These are phyloP conservation scores for Hypoxylon trugodes DNA, from an alignment of 495 filamentous ascomycete genomes.

Conservation along the genomic window DNA sequence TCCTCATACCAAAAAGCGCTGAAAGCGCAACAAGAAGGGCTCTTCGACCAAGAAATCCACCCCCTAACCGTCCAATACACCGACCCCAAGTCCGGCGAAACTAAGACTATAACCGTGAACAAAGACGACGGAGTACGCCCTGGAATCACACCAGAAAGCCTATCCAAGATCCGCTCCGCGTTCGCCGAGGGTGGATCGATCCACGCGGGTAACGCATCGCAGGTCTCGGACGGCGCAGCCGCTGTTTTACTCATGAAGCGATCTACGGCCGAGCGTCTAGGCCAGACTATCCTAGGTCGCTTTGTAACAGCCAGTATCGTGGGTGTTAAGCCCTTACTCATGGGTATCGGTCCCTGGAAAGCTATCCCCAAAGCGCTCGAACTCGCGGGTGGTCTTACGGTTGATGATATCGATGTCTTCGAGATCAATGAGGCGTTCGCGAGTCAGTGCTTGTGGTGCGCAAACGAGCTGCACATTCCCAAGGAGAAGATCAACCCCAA, in stretches of 20 bases:
- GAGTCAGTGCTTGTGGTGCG: slow-evolving; percentile 92
- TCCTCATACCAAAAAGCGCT: slow-evolving; percentile 87
- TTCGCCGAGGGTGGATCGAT: slow-evolving; percentile 93
- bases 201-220: slow-evolving; percentile 94
- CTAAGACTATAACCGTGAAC: slow-evolving; percentile 81
- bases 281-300: slow-evolving; percentile 87
- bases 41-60: slow-evolving; percentile 92
- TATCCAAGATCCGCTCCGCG: slow-evolving; percentile 88
- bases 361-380: slow-evolving; percentile 91
- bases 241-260: slow-evolving; percentile 97
- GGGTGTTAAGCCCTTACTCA: slow-evolving; percentile 90
- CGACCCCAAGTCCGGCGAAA: slow-evolving; percentile 90
- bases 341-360: slow-evolving; percentile 96
- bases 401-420: slow-evolving; percentile 93
- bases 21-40: slow-evolving; percentile 83
- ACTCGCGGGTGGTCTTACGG: slow-evolving; percentile 79
- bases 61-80: slow-evolving; percentile 83
- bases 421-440: slow-evolving; percentile 99
- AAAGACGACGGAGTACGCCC: slow-evolving; percentile 87
- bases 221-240: slow-evolving; percentile 95
- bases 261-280: slow-evolving; percentile 85
- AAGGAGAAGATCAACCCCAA: slow-evolving; percentile 91
- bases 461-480: slow-evolving; percentile 84
- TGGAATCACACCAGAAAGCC: slow-evolving; percentile 85
- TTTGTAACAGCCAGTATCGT: slow-evolving; percentile 84